phyloP scores from a whole-genome alignment of 768 basidiomycete species.

The Russula foetens region DNA sequence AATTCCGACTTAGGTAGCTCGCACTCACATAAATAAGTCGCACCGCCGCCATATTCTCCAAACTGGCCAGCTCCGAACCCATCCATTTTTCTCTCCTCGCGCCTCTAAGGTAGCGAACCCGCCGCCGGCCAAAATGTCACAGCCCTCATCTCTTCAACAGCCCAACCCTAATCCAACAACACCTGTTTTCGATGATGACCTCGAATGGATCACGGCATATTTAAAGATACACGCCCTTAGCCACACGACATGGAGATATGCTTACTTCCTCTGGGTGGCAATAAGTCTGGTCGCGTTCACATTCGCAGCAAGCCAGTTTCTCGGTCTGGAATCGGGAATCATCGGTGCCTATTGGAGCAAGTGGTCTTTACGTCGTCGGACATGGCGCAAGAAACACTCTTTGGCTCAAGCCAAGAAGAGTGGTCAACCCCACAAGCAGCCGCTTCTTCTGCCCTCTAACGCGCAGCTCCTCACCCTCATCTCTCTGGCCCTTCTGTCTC shows the following conservation, averaged over 20 bases:
- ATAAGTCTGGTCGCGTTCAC: slow-evolving; percentile 36
- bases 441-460: slow-evolving; percentile 50
- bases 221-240: slow-evolving; percentile 49
- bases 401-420: slow-evolving; percentile 29
- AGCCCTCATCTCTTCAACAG: neutral
- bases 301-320: slow-evolving; percentile 37
- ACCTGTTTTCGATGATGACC: slow-evolving; percentile 36
- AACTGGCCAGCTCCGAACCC: neutral
- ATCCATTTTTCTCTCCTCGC: neutral
- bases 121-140: neutral
- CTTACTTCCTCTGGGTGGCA: slow-evolving; percentile 52
- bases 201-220: slow-evolving; percentile 50
- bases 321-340: slow-evolving; percentile 34
- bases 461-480: slow-evolving; percentile 47
- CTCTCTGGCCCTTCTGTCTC: slow-evolving; percentile 35
- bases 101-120: neutral
- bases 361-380: slow-evolving; percentile 49
- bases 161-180: slow-evolving; percentile 32
- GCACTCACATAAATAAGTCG: neutral
- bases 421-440: slow-evolving; percentile 34
- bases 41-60: neutral
- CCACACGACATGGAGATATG: slow-evolving; percentile 43
- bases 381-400: slow-evolving; percentile 45
- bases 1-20: neutral
- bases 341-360: slow-evolving; percentile 49